A percentile compares a stretch with the other conserved stretches of the same genome.
Conservation (phyloP, 1,139 yeast species). For the Geotrichum candidum region DNA sequence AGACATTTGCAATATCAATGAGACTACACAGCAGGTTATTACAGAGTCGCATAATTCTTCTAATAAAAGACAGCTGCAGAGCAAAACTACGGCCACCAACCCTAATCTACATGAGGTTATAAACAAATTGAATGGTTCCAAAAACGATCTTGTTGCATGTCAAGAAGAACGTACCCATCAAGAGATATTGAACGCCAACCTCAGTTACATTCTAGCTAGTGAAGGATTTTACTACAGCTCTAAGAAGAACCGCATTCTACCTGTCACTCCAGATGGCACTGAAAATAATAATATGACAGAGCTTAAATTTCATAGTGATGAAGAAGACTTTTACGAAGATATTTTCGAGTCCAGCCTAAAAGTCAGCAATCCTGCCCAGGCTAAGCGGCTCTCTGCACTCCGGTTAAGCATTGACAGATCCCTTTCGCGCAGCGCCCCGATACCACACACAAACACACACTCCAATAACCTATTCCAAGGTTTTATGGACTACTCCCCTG, state of each 20-base stretch:
- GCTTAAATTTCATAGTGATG: not conserved
- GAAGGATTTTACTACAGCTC: not conserved
- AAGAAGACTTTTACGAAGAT: not conserved
- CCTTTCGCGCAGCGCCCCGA: not conserved
- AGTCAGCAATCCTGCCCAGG: not conserved
- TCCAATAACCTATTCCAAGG: not conserved
- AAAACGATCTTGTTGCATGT: not conserved
- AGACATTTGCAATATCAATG: too few species aligned
- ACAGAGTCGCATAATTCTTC: too few species aligned
- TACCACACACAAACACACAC: not conserved
- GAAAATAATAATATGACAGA: not conserved
- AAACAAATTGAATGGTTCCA: not conserved
- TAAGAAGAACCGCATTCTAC: not conserved
- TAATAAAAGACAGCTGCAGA: too few species aligned
- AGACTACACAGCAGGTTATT: too few species aligned
- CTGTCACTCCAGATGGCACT: not conserved
- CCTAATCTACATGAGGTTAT: not conserved
- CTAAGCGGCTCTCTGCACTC: not conserved
- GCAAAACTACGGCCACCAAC: too few species aligned
- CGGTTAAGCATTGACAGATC: not conserved
- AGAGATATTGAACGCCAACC: not conserved
- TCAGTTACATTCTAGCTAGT: not conserved
- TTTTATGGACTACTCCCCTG: not conserved
- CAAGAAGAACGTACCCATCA: not conserved
- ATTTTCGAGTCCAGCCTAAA: not conserved